Evolutionary conservation across 306 rosid genomes (phyloP), one percentile per base, ranked within the genome.

Genomic region (Bauhinia variegata): DNA sequence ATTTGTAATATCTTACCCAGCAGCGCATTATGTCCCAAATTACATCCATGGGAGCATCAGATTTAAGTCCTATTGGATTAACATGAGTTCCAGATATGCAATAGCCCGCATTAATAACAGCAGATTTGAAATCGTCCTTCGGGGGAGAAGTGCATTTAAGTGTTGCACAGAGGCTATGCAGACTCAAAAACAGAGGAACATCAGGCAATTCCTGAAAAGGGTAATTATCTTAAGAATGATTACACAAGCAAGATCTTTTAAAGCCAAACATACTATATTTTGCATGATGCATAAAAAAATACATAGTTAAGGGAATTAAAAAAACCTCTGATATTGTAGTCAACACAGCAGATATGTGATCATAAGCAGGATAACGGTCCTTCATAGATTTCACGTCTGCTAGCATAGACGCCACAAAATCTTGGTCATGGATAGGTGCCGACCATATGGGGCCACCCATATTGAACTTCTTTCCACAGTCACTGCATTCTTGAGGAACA

Each of bases 381-480:
- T 80, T 85, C 86, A 80, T 85, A n/a, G 83, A 83, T 57, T 85
- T 86, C 78, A 90, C 90, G 7, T 80, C 81, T 13, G 86, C 79
- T 12, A 93, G 83, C 32, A 86, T 88, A 75, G 95, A 91, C 71
- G 85, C 38, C 43, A 90, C 99, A 97, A 97, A 90, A 48, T 90
- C 97, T 82, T 88, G 97, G 77, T 90, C 95, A 15, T 93, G 99
- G 60, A 93, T 90, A 8, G 97, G 87, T 73, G 97, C 96, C 71
- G 96, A 88, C 97, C 99, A 93, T 74, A 93, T 86, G 70, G 97
- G 97, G 49, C 97, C 99, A 30, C 97, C 97, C 99, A 93, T 90
- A 70, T 83, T 83, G 74, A 84, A 93, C 44, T 86, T 93, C 79
- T 85, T 93, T 73, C 99, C 96, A 80, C 97, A 90, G 68, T 93